These are phyloP conservation scores for Rosa persica DNA, from an alignment of 306 rosid genomes.

Conservation along the genomic window DNA sequence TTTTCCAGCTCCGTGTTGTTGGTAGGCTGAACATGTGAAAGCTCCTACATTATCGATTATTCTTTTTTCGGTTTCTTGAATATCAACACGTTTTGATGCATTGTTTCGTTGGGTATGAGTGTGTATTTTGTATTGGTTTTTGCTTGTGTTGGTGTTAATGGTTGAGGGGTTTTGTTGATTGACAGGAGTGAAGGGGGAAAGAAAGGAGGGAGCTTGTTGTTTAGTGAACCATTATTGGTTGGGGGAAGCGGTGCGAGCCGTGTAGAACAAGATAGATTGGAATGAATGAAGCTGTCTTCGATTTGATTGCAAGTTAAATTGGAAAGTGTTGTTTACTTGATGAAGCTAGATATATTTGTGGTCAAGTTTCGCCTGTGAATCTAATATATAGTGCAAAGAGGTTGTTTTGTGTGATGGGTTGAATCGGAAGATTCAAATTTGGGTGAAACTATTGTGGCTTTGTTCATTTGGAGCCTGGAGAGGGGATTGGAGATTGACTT, in stretches of 20 bases:
- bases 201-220: constrained; percentile 10
- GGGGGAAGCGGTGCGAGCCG: constrained; percentile 23
- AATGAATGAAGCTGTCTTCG: constrained; percentile 21
- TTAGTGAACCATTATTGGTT: constrained; percentile 15
- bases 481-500: constrained; percentile 13
- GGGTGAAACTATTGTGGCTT: constrained; percentile 16
- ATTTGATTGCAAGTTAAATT: constrained; percentile 23
- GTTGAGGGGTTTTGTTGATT: constrained; percentile 39
- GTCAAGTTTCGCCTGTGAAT: constrained; percentile 10
- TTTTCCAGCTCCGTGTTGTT: neutral
- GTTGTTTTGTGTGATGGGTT: constrained; percentile 35
- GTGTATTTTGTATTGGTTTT: neutral
- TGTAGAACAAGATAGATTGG: constrained; percentile 23
- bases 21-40: neutral
- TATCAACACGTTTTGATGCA: neutral
- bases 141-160: neutral
- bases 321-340: constrained; percentile 29
- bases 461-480: constrained; percentile 22
- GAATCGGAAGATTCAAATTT: constrained; percentile 18
- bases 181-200: constrained; percentile 16
- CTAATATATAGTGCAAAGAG: constrained; percentile 21
- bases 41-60: neutral
- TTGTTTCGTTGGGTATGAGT: neutral
- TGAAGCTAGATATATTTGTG: constrained; percentile 25
- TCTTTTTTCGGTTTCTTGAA: neutral